These are phyloP conservation scores for Drosera capensis DNA, from an alignment of 148 eudicot species.

Conservation along the genomic window DNA sequence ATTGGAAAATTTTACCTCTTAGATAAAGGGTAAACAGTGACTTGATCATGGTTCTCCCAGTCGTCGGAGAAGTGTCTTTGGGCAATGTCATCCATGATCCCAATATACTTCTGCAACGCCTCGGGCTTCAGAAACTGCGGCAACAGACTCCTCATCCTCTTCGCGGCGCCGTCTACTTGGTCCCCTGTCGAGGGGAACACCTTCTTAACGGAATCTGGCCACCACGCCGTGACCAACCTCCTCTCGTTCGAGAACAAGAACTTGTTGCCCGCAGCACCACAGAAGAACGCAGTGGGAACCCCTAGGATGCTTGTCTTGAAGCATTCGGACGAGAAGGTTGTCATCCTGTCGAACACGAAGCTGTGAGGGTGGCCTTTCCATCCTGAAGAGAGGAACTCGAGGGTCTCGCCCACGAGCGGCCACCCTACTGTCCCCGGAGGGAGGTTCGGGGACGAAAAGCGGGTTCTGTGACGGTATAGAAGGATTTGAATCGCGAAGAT, in stretches of 20 bases:
- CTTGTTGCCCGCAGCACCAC: slow-evolving; percentile 22
- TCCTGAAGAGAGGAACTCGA: slow-evolving; percentile 7
- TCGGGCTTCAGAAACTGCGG: slow-evolving; percentile 29
- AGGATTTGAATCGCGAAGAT: too few relatives aligned
- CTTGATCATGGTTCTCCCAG: slow-evolving; percentile 10
- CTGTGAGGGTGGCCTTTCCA: slow-evolving; percentile 11
- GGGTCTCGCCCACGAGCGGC: slow-evolving; percentile 14
- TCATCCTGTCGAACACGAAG: slow-evolving; percentile 7
- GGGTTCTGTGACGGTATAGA: too few relatives aligned
- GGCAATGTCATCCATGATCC: slow-evolving; percentile 18
- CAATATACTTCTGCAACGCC: slow-evolving; percentile 15
- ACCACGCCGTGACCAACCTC: slow-evolving; percentile 21
- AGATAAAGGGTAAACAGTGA: slow-evolving; percentile 13
- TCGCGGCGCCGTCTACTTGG: slow-evolving; percentile 15
- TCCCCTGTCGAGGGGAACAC: slow-evolving; percentile 13
- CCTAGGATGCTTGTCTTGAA: slow-evolving; percentile 16
- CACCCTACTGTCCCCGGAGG: slow-evolving; percentile 10
- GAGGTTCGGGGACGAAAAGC: too few relatives aligned
- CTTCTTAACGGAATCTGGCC: slow-evolving; percentile 24
- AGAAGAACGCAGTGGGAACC: slow-evolving; percentile 14
- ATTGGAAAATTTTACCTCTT: slow-evolving; percentile 10
- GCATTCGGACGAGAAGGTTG: slow-evolving; percentile 2
- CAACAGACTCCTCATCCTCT: slow-evolving; percentile 18
- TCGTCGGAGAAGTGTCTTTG: slow-evolving; percentile 10
- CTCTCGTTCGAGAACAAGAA: slow-evolving; percentile 25